Percentiles rank a stretch among this genome's conserved stretches.
These are phyloP conservation scores for Phytophthora vignae DNA, from an alignment of 352 stramenopile genomes.

Conservation along the genomic window DNA sequence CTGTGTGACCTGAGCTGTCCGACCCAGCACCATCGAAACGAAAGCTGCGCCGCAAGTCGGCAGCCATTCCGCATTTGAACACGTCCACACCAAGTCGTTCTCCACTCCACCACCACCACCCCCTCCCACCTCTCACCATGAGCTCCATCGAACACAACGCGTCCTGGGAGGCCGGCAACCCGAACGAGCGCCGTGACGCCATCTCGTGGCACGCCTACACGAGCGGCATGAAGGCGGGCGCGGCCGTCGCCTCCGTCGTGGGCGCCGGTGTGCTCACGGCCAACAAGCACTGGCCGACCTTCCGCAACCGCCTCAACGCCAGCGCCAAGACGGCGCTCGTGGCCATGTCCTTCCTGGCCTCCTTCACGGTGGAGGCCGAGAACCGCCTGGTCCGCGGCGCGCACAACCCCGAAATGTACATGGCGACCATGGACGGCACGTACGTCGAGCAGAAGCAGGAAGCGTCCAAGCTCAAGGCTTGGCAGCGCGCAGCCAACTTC, in stretches of 20 bases:
- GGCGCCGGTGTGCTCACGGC: slow-evolving; percentile 44
- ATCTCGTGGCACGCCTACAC: slow-evolving; percentile 71
- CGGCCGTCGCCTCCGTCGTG: slow-evolving; percentile 25
- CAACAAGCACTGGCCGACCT: slow-evolving; percentile 65
- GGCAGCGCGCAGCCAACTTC: slow-evolving; percentile 66
- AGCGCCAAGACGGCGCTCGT: slow-evolving; percentile 77
- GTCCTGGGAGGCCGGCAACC: slow-evolving; percentile 42
- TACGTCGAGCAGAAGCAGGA: slow-evolving; percentile 53
- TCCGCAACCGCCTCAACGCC: slow-evolving; percentile 68
- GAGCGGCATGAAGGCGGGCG: slow-evolving; percentile 56
- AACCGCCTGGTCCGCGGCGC: slow-evolving; percentile 60
- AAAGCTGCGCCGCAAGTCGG: neutral
- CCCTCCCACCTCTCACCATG: slow-evolving; percentile 8
- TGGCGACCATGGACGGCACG: slow-evolving; percentile 56
- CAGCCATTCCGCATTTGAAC: slow-evolving; percentile 28
- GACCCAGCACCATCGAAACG: slow-evolving; percentile 6
- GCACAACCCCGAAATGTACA: slow-evolving; percentile 72
- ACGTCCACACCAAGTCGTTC: slow-evolving; percentile 20
- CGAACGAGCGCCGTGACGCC: slow-evolving; percentile 57
- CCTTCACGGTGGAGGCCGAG: slow-evolving; percentile 70
- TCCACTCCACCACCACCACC: neutral
- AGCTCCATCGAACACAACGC: slow-evolving; percentile 22
- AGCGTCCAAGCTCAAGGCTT: slow-evolving; percentile 46
- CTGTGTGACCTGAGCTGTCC: slow-evolving; percentile 3
- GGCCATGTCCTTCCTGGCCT: slow-evolving; percentile 61